A percentile compares a stretch with the other conserved stretches of the same genome.
Conservation (phyloP, 1,139 yeast species). For the Taphrina wiesneri region DNA sequence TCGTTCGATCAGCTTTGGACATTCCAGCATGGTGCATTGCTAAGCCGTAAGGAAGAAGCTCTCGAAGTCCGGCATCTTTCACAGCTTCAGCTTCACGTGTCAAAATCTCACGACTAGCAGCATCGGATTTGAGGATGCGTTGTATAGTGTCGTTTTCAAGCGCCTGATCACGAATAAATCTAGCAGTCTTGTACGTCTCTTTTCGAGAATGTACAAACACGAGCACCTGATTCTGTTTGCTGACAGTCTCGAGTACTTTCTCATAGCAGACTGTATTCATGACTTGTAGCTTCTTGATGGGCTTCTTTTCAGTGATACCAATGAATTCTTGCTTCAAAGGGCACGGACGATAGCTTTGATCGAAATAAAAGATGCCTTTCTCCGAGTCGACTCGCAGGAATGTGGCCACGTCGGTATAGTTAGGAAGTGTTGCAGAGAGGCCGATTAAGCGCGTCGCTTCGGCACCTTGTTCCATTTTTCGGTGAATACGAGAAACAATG, state of each 20-base stretch:
- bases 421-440: slow-evolving; percentile 91
- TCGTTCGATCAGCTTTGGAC: slow-evolving; percentile 66
- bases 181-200: slow-evolving; percentile 84
- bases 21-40: slow-evolving; percentile 97
- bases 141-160: slow-evolving; percentile 57
- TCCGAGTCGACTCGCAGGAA: slow-evolving; percentile 68
- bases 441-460: slow-evolving; percentile 72
- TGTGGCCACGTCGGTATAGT: slow-evolving; percentile 80
- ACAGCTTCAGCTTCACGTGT: slow-evolving; percentile 62
- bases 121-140: slow-evolving; percentile 54
- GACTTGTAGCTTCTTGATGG: slow-evolving; percentile 73
- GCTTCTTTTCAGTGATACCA: slow-evolving; percentile 82
- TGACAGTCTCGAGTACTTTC: slow-evolving; percentile 67
- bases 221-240: slow-evolving; percentile 67
- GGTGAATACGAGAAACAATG: slow-evolving; percentile 72
- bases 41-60: slow-evolving; percentile 68
- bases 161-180: slow-evolving; percentile 65
- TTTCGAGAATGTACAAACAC: slow-evolving; percentile 93
- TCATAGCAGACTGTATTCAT: slow-evolving; percentile 92
- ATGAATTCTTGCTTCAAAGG: slow-evolving; percentile 86
- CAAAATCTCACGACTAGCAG: slow-evolving; percentile 66
- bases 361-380: slow-evolving; percentile 72
- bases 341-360: slow-evolving; percentile 82
- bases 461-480: slow-evolving; percentile 52
- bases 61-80: slow-evolving; percentile 58